Percentiles rank a stretch among this genome's conserved stretches.
Conservation (phyloP, 2,329 filamentous ascomycete species). For the Pyrenophora teres region DNA sequence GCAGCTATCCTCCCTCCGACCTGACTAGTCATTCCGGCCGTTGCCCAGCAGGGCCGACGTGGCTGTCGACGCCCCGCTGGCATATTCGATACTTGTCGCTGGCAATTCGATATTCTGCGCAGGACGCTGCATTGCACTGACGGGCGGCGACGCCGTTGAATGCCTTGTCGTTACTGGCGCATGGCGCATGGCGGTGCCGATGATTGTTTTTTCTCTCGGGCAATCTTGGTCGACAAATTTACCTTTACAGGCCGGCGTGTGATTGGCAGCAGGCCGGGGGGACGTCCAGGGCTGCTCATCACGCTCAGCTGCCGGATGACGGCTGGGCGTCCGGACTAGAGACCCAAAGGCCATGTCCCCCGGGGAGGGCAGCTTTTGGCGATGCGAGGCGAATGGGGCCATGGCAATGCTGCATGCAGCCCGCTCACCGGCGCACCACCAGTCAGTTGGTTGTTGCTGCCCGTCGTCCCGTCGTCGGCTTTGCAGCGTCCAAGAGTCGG, state of each 20-base stretch:
- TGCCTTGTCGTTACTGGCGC: conserved; percentile 19
- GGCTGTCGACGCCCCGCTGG: conserved; percentile 32
- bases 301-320: conserved; percentile 19
- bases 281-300: conserved; percentile 16
- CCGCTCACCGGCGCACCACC: too few species aligned
- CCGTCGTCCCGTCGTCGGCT: too few species aligned
- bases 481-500: too few species aligned
- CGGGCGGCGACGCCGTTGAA: conserved; percentile 5
- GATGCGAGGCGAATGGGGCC: not conserved
- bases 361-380: conserved; percentile 17
- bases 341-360: not conserved
- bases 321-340: conserved; percentile 11
- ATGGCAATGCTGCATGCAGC: too few species aligned
- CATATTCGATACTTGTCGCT: conserved; percentile 19
- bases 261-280: conserved; percentile 12
- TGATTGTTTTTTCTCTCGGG: conserved; percentile 6
- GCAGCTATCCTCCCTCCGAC: conserved; percentile 9
- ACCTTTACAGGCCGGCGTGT: conserved; percentile 8
- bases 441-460: not conserved
- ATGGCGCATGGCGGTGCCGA: not conserved
- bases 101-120: not conserved
- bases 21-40: conserved; percentile 21
- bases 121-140: conserved; percentile 18
- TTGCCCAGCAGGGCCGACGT: conserved; percentile 37
- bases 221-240: conserved; percentile 26